Evolutionary conservation across 352 stramenopile species (phyloP).

Genomic region (Phytophthora quininea): DNA sequence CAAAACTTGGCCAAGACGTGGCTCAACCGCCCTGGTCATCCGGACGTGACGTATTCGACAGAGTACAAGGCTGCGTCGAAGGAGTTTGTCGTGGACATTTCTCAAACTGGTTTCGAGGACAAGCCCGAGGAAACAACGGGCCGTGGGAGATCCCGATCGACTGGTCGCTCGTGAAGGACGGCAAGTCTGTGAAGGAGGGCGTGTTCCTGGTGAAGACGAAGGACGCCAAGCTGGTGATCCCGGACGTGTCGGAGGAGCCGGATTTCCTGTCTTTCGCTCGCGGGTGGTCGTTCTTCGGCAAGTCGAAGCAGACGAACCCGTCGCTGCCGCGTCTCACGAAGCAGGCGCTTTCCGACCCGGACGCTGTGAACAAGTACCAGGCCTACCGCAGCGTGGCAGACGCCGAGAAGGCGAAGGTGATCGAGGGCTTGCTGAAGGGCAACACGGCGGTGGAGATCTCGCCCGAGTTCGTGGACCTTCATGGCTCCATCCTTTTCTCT

Average conservation of each 20-base stretch:
- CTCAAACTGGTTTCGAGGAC: conserved; percentile 75
- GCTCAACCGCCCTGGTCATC: conserved; percentile 75
- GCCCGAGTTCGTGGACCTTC: conserved; percentile 59
- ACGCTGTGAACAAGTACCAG: conserved; percentile 82
- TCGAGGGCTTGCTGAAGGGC: conserved; percentile 61
- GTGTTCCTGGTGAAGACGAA: conserved; percentile 70
- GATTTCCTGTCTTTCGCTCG: conserved; percentile 79
- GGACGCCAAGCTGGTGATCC: conserved; percentile 57
- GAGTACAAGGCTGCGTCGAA: conserved; percentile 56
- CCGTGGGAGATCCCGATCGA: conserved; percentile 83
- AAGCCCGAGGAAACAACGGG: conserved; percentile 66
- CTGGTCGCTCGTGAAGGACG: conserved; percentile 75
- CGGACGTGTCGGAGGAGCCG: conserved; percentile 52
- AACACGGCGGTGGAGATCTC: conserved; percentile 63
- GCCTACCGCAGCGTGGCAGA: conserved; percentile 75
- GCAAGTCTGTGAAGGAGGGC: conserved; percentile 59
- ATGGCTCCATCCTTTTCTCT: conserved; percentile 75
- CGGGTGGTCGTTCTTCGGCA: conserved; percentile 84
- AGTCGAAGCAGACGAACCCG: conserved; percentile 65
- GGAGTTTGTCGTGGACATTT: conserved; percentile 65
- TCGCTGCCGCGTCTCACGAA: conserved; percentile 48
- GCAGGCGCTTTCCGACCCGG: conserved; percentile 70
- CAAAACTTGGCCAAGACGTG: conserved; percentile 75
- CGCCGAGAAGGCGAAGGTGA: conserved; percentile 71
- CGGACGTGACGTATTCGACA: conserved; percentile 67